Base-by-base conservation (phyloP, 768 basidiomycete genomes). In the Rhizopogon roseolus region DNA sequence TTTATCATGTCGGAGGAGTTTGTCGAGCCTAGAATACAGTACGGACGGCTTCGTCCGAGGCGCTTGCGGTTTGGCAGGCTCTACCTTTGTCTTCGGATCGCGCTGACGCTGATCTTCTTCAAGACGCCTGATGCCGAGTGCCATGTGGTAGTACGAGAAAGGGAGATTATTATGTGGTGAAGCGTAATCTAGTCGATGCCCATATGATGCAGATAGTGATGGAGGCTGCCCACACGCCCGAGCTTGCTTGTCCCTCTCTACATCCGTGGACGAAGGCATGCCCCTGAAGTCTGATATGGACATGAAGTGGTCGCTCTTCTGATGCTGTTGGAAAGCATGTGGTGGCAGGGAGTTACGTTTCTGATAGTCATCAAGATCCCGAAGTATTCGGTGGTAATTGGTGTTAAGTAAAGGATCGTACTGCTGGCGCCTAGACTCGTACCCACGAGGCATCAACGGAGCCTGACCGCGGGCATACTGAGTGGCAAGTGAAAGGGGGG, bases 171-270 rank as follows among this genome's bases (percentile, higher is more conserved):
- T 40, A 11, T 19, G 34, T 11, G 25, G 46, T 5, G 45, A 41
- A 1, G n/a, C 27, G 17, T 39, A 54, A 49, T 56, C 56, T 16
- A 48, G 19, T 11, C 61, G 40, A 1, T 36, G 44, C 13, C 34
- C 55, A 56, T 66, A 52, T 43, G 52, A 13, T 17, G 45, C 8
- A 36, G 34, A 36, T 7, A 27, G n/a, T 8, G 42, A 39, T n/a
- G 55, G 17, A 1, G 58, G 41, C 27, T 66, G 62, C 11, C 66
- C 64, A 16, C 66, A 68, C 6, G 68, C 68, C 44, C 66, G 58
- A 6, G 62, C 68, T 13, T 68, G 43, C 53, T 66, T 59, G 37
- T 68, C 66, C 4, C 57, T 54, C 38, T 67, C 66, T 50, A 68
- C 58, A 48, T 70, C 66, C 51, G 60, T 60, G 27, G 62, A 60